Conservation (phyloP, 495 filamentous ascomycete genomes). For the Neurospora sp. region DNA sequence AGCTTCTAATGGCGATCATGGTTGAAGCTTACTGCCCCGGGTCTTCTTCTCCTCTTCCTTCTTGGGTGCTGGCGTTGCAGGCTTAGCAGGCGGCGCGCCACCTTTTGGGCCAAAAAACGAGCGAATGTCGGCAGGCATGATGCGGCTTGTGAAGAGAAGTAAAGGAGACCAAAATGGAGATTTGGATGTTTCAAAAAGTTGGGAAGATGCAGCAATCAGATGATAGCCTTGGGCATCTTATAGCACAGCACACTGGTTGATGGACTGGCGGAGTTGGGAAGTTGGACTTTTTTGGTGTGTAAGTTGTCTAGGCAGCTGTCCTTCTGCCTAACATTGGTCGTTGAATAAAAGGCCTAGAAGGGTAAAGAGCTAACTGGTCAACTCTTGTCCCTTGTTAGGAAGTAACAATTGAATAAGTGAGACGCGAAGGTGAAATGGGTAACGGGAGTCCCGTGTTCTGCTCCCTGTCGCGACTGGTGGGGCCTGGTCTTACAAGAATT, state of each 20-base stretch:
- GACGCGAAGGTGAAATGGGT: neutral
- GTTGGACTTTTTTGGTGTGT: neutral
- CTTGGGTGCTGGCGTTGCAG: conserved; percentile 36
- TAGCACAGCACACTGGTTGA: neutral
- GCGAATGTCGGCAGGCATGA: conserved; percentile 68
- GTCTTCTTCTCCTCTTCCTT: conserved; percentile 39
- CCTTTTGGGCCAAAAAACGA: conserved; percentile 66
- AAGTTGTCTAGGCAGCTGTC: neutral
- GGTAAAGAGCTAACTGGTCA: neutral
- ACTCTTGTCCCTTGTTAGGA: neutral
- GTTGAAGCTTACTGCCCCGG: conserved; percentile 24
- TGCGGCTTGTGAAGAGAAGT: neutral
- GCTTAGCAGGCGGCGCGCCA: conserved; percentile 34
- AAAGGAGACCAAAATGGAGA: neutral
- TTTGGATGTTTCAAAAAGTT: neutral
- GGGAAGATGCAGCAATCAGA: neutral
- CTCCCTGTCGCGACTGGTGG: neutral
- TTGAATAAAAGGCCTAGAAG: neutral
- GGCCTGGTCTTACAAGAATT: neutral
- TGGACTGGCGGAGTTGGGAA: neutral
- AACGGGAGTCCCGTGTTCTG: neutral
- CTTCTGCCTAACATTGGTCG: neutral
- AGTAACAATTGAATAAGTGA: neutral
- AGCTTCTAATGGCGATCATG: neutral
- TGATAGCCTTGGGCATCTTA: neutral